Base-by-base conservation (phyloP, 1,284 basidiomycete species). In the Sporisorium iseilematis-ciliati region DNA sequence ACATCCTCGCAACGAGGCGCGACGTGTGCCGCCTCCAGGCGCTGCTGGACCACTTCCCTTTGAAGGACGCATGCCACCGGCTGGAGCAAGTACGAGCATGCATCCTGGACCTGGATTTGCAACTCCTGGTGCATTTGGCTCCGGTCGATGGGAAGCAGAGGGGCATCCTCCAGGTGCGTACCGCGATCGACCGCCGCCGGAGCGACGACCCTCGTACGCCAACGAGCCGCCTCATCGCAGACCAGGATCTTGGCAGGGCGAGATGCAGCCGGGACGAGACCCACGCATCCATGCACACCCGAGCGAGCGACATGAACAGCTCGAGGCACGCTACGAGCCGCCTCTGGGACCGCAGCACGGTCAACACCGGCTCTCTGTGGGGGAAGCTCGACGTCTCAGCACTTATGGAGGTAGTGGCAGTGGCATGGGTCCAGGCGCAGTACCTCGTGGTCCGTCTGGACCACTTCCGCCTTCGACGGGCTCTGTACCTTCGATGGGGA, bases 111-210 rank as follows among this genome's bases (percentile, higher is more conserved):
- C 48, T 8, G 21, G 21, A 12, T 10, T 43, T 12, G 54, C 31
- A n/a, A 23, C 57, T 16, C 20, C 42, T 3, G 23, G 45, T 33
- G 54, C 41, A 14, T 70, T 70, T 45, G 67, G 40, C 16, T 40
- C 54, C 5, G 62, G 55, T 29, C 53, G 62, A 33, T 60, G 63
- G 58, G 62, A 71, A 40, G 35, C 56, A 29, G 68, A 65, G 11
- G 51, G 14, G 12, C 41, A 45, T 29, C 50, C 50, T 42, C 5
- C 48, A 2, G 38, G 35, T 20, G 51, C 25, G 1, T 55, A 58
- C 45, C 51, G 54, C n/a, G 62, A 70, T 29, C 50, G 31, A 33
- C 42, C 57, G 5, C 38, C 49, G 2, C 21, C 50, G 2, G 65
- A 69, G 6, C 55, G 66, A 29, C 48, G 72, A 25, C 46, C 52